Percentiles rank a stretch among this genome's conserved stretches.
Conservation (phyloP, 345 rosid species). For the Excoecaria cochinchinensis region DNA sequence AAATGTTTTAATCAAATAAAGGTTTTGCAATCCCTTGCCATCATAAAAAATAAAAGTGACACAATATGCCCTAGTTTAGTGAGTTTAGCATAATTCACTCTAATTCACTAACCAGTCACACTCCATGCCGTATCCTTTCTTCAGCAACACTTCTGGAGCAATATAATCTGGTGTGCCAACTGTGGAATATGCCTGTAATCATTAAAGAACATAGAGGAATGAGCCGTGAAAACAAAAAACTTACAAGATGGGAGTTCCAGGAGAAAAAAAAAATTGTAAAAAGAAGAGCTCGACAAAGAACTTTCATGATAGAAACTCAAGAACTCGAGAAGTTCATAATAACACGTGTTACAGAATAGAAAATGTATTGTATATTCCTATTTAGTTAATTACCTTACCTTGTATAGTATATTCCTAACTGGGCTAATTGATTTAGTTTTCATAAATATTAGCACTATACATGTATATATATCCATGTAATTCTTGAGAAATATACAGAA, state of each 20-base stretch:
- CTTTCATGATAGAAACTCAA: neutral
- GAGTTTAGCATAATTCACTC: slow-evolving; percentile 6
- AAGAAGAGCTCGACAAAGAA: neutral
- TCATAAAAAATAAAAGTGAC: neutral
- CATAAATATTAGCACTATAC: no score
- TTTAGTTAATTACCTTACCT: no score
- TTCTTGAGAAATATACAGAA: no score
- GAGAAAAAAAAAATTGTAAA: neutral
- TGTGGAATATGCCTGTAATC: slow-evolving; percentile 76
- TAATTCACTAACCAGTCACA: slow-evolving; percentile 74
- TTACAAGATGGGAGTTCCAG: neutral
- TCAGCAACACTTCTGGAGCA: slow-evolving; percentile 90
- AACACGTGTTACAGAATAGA: no score
- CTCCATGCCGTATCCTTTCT: slow-evolving; percentile 94
- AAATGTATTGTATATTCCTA: no score
- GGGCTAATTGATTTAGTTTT: no score
- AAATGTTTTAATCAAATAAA: neutral
- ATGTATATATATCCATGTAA: no score
- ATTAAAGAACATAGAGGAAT: slow-evolving; percentile 20
- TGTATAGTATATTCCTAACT: no score
- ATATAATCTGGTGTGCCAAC: slow-evolving; percentile 98
- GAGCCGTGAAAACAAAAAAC: slow-evolving; percentile 7
- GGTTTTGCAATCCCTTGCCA: neutral
- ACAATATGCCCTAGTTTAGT: neutral
- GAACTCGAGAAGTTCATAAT: neutral